phyloP scores from a whole-genome alignment of 176 grass and related monocot genomes.

The Coix lacrymajobi region DNA sequence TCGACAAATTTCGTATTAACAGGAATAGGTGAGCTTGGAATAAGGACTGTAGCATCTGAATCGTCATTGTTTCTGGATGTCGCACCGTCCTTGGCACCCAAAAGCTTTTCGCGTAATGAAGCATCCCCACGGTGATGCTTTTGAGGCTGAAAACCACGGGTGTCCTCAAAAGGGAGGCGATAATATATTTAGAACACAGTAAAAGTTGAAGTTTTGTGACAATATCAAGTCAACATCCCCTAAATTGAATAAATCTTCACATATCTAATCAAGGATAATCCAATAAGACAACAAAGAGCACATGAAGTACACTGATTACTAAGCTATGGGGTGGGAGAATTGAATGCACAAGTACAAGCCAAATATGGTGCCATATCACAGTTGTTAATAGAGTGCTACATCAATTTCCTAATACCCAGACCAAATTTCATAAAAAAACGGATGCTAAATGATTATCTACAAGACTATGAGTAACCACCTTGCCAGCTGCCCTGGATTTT shows the following conservation, averaged over 20 bases:
- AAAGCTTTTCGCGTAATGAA: slow-evolving; percentile 47
- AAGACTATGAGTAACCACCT: slow-evolving; percentile 35
- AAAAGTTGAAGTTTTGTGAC: not conserved
- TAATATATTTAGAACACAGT: not conserved
- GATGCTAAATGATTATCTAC: slow-evolving; percentile 1
- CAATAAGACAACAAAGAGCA: not conserved
- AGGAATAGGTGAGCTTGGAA: slow-evolving; percentile 70
- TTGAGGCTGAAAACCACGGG: slow-evolving; percentile 28
- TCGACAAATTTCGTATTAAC: slow-evolving; percentile 28
- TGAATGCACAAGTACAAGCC: not conserved
- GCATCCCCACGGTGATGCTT: slow-evolving; percentile 32
- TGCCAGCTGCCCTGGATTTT: slow-evolving; percentile 26
- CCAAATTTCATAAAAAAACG: not conserved
- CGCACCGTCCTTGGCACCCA: slow-evolving; percentile 28
- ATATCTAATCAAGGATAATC: not conserved
- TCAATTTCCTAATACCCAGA: not conserved
- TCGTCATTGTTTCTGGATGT: slow-evolving; percentile 26
- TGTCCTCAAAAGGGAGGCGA: not conserved
- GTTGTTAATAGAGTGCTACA: not conserved
- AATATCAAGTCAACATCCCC: not conserved
- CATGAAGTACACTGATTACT: not conserved
- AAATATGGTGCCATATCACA: not conserved
- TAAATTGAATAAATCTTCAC: not conserved
- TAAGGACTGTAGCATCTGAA: slow-evolving; percentile 24
- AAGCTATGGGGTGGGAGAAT: not conserved